Conservation (phyloP, 1,284 basidiomycete genomes). For the Apiotrichum akiyoshidainum region DNA sequence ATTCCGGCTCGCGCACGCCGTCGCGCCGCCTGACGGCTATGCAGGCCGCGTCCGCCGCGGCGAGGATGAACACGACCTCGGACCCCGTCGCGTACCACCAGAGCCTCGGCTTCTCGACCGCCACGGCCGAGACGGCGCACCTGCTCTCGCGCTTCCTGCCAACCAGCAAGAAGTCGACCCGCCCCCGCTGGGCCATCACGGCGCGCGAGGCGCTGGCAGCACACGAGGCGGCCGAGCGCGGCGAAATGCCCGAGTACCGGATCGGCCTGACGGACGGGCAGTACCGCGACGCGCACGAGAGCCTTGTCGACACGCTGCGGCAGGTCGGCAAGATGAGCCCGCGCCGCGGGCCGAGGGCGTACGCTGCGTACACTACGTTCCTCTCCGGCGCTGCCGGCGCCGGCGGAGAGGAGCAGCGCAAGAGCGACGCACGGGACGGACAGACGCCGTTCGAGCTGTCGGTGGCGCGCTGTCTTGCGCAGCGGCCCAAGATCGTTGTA, state of each 20-base stretch:
- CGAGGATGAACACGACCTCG: constrained; percentile 33
- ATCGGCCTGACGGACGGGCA: constrained; percentile 40
- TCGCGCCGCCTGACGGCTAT: constrained; percentile 29
- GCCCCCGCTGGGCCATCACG: constrained; percentile 30
- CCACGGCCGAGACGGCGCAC: constrained; percentile 38
- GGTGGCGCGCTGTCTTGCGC: constrained; percentile 37
- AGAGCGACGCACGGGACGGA: constrained; percentile 15
- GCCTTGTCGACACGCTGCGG: constrained; percentile 33
- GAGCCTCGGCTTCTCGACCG: constrained; percentile 33
- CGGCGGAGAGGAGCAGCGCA: constrained; percentile 5
- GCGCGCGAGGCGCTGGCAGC: constrained; percentile 16
- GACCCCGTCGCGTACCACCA: constrained; percentile 44
- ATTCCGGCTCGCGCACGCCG: not conserved
- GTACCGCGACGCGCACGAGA: constrained; percentile 44
- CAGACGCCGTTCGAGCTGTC: constrained; percentile 44
- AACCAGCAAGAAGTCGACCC: constrained; percentile 15
- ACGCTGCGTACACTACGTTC: constrained; percentile 7
- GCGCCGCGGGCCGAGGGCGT: constrained; percentile 5
- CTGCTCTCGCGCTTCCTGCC: constrained; percentile 44
- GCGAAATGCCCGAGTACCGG: constrained; percentile 19
- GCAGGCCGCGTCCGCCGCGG: constrained; percentile 29
- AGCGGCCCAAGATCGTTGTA: constrained; percentile 26
- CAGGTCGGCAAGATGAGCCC: constrained; percentile 17
- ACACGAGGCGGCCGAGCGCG: constrained; percentile 10
- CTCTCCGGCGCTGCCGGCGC: constrained; percentile 2